phyloP scores from a whole-genome alignment of 768 basidiomycete species.

The Tricholoma sp. region DNA sequence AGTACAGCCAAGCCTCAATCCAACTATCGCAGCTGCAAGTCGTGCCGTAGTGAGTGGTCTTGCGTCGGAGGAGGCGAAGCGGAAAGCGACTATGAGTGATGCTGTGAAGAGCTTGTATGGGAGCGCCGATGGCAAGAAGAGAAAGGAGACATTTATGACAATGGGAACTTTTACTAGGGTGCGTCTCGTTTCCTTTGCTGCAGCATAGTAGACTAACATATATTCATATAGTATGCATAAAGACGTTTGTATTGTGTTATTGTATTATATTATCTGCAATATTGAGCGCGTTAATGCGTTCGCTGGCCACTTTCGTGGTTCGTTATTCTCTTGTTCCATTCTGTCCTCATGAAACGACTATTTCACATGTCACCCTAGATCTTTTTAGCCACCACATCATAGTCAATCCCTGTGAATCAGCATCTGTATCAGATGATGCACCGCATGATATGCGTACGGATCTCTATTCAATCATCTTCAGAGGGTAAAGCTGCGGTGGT shows the following conservation, averaged over 20 bases:
- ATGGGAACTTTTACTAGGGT: conserved; percentile 91
- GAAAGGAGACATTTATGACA: conserved; percentile 88
- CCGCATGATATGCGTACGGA: too few species aligned
- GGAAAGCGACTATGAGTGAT: conserved; percentile 80
- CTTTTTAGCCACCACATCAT: too few species aligned
- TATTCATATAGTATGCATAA: background rate
- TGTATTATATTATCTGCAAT: background rate
- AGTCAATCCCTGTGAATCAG: too few species aligned
- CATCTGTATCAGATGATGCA: too few species aligned
- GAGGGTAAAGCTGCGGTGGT: too few species aligned
- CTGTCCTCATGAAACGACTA: too few species aligned
- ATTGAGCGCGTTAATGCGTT: background rate
- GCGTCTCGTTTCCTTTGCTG: conserved; percentile 25
- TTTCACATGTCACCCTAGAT: too few species aligned
- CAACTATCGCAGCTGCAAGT: conserved; percentile 51
- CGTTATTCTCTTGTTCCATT: too few species aligned
- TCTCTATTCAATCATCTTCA: too few species aligned
- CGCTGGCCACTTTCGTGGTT: too few species aligned
- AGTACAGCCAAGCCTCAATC: conserved; percentile 40
- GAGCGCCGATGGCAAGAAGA: conserved; percentile 43
- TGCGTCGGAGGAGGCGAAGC: conserved; percentile 76
- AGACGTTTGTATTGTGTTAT: background rate
- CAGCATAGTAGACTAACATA: background rate
- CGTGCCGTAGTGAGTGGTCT: conserved; percentile 68
- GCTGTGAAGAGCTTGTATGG: conserved; percentile 82